Conservation (phyloP, 257 asterid species). For the Euphrasia confusa region DNA sequence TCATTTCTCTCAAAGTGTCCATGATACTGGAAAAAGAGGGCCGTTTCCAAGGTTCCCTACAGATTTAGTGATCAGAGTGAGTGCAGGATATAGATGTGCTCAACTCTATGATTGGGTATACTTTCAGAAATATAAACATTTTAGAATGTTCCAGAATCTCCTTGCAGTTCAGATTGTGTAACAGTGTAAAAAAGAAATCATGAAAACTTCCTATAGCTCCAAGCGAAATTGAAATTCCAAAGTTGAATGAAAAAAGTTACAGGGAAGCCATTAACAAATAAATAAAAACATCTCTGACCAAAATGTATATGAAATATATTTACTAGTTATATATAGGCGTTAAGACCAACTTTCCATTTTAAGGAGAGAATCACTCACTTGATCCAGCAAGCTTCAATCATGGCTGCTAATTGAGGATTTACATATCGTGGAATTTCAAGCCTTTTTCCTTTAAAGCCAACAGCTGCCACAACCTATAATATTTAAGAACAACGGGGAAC, state of each 20-base stretch:
- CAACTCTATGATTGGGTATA: no score
- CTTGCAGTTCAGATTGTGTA: not conserved
- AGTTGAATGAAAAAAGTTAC: not conserved
- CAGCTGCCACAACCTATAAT: constrained; percentile 91
- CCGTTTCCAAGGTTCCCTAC: constrained; percentile 93
- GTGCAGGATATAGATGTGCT: constrained; percentile 12
- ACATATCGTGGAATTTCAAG: constrained; percentile 76
- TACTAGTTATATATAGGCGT: not conserved
- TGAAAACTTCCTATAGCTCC: no score
- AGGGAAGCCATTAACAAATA: constrained; percentile 7
- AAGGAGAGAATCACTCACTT: constrained; percentile 49
- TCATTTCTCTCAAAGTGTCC: constrained; percentile 69
- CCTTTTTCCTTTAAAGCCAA: constrained; percentile 73
- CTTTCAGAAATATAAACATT: no score
- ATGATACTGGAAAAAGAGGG: constrained; percentile 80
- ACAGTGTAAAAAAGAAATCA: not conserved
- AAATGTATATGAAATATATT: constrained; percentile 12
- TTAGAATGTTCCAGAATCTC: constrained; percentile 15
- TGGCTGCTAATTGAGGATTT: constrained; percentile 70
- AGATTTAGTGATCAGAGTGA: constrained; percentile 18
- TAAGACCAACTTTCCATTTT: constrained; percentile 20
- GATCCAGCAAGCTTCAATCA: constrained; percentile 86
- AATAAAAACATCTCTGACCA: constrained; percentile 1
- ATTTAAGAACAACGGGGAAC: constrained; percentile 18
- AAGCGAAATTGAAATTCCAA: not conserved